Base-by-base conservation (phyloP, 139 green algal genomes). In the Closterium sp. region DNA sequence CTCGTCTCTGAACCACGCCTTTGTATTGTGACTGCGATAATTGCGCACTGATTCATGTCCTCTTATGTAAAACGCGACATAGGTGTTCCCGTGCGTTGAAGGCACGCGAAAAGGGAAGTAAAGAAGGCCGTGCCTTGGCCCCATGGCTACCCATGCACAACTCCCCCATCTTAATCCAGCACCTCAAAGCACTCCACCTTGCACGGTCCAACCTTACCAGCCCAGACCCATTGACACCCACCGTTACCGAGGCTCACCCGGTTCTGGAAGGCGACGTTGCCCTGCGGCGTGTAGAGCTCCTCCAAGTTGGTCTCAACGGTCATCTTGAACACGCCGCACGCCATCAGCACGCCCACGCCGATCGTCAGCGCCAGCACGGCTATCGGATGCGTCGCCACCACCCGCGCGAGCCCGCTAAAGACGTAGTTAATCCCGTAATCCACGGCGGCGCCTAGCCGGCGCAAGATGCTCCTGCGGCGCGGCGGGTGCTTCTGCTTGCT, bases 241-340 rank as follows among this genome's bases (percentile, higher is more conserved):
- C 62, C 62, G 17, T 79, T 79, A 79, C 62, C 62, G 62, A 79
- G 87, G 7, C 87, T 34, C 87, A 91, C 89, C 27, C 90, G 73
- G 86, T 92, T 88, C n/a, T 85, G 21, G 32, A 93, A 93, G 21
- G 86, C 91, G 27, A 85, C 2, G 38, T 28, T 91, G 45, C 85
- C 91, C 85, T 93, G 91, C 13, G 86, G 91, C 28, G 91, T 93
- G 91, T 85, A 93, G 42, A 93, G 91, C 86, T 91, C 86, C 85
- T 93, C 91, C 17, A 79, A 4, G 19, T 79, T 79, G 62, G 62
- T 79, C 62, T 79, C 62, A 79, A 79, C 62, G 62, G 62, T 79
- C 62, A 79, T 79, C 62, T 79, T 79, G 19, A 79, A 79, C 62
- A 79, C 62, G 1, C 62, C 62, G 62, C 62, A 79, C 62, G 62